Evolutionary conservation across 2,329 filamentous ascomycete species (phyloP).

Genomic region (Fusarium fujikuroi): DNA sequence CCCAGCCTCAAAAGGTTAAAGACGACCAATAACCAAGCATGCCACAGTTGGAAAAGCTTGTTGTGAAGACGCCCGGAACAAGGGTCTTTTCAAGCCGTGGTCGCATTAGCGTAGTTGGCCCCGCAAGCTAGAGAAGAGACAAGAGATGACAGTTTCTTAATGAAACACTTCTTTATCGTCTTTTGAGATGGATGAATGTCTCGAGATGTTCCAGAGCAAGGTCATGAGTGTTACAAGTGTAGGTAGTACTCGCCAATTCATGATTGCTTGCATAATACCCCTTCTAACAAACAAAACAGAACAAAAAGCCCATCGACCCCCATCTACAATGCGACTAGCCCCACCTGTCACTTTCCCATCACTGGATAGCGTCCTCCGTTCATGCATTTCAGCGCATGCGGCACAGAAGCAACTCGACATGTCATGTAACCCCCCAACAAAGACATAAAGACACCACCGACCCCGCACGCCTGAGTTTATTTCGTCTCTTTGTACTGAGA

Average conservation of each 20-base stretch:
- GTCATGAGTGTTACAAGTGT: fast-evolving
- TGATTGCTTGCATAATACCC: neutral
- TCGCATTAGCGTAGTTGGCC: constrained; percentile 27
- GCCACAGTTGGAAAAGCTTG: neutral
- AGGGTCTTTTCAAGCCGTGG: neutral
- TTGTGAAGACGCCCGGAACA: neutral
- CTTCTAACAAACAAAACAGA: neutral
- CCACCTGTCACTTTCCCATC: constrained; percentile 1
- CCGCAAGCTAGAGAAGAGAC: neutral
- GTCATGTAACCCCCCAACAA: neutral
- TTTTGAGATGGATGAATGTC: fast-evolving
- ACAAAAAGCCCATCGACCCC: neutral
- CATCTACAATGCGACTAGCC: neutral
- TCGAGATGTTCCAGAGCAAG: neutral
- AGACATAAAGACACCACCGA: neutral
- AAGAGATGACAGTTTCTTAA: neutral
- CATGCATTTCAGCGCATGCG: neutral
- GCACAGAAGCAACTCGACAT: neutral
- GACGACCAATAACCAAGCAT: neutral
- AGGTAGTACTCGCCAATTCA: neutral
- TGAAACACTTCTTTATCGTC: neutral
- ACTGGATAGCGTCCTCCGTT: neutral
- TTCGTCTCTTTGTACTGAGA: too few relatives aligned
- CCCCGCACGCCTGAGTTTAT: constrained; percentile 1
- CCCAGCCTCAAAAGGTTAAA: neutral